phyloP scores from a whole-genome alignment of 139 green algal genomes.

The Chlamydomonas sp. region DNA sequence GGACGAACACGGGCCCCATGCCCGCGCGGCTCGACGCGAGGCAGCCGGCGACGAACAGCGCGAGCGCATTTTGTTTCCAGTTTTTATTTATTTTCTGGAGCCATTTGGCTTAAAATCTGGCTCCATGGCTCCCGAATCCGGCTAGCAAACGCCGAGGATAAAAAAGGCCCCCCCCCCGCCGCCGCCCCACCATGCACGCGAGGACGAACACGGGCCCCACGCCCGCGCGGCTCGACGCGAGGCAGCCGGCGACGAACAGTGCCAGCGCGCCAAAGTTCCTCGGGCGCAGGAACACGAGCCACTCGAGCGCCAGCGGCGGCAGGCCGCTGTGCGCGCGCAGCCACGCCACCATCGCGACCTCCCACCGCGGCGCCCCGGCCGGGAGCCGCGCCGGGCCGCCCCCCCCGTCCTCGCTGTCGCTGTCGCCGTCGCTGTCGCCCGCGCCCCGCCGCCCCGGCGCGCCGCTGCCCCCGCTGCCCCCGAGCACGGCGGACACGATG shows the following conservation, averaged over 20 bases:
- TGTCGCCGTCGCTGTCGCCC: background rate
- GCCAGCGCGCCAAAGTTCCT: background rate
- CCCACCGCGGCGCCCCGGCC: slow-evolving; percentile 4
- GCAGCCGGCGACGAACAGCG: too few species aligned
- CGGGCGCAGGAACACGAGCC: slow-evolving; percentile 27
- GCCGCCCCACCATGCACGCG: too few species aligned
- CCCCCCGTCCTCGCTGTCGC: slow-evolving; percentile 17
- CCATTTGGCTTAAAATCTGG: too few species aligned
- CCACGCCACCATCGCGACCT: slow-evolving; percentile 19
- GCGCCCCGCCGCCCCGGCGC: background rate
- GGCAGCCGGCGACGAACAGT: slow-evolving; percentile 15
- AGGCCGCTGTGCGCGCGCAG: background rate
- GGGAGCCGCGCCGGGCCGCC: slow-evolving; percentile 12
- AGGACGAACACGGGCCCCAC: slow-evolving; percentile 27
- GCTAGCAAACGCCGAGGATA: too few species aligned
- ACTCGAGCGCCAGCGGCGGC: slow-evolving; percentile 18
- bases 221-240: slow-evolving; percentile 6
- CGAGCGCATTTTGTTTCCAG: too few species aligned
- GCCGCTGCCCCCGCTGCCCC: too few species aligned
- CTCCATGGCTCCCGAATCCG: too few species aligned
- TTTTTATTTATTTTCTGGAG: too few species aligned
- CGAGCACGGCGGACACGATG: too few species aligned
- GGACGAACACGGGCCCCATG: too few species aligned
- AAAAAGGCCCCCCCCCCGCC: too few species aligned
- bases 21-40: too few species aligned